Evolutionary conservation across 1,139 yeast species (phyloP).

Genomic region (Sugiyamaella castrensis): DNA sequence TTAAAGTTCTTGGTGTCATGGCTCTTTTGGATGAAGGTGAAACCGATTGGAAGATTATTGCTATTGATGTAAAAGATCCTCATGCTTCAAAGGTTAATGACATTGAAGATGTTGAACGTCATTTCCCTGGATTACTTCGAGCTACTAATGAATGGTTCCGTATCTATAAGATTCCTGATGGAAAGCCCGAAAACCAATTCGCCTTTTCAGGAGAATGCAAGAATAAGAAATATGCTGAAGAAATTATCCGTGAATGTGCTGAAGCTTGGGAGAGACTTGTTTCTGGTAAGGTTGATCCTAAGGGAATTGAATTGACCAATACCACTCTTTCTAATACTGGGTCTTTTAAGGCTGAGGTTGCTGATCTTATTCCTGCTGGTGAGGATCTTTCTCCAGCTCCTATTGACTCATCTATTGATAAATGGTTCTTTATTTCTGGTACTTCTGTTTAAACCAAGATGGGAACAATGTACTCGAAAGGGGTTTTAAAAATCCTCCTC

Average conservation of each 20-base stretch:
- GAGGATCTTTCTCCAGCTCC: slow-evolving; percentile 79
- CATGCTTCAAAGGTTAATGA: slow-evolving; percentile 69
- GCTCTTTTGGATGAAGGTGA: slow-evolving; percentile 91
- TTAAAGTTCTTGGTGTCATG: slow-evolving; percentile 80
- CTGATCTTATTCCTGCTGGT: slow-evolving; percentile 50
- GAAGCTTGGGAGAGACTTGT: slow-evolving; percentile 71
- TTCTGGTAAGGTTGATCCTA: slow-evolving; percentile 47
- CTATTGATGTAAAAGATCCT: slow-evolving; percentile 71
- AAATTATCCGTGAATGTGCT: slow-evolving; percentile 64
- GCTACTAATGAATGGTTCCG: slow-evolving; percentile 90
- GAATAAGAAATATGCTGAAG: slow-evolving; percentile 68
- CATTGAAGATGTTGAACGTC: slow-evolving; percentile 69
- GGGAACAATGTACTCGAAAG: background rate
- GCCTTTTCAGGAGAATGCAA: slow-evolving; percentile 83
- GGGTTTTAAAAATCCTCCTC: background rate
- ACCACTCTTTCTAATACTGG: slow-evolving; percentile 61
- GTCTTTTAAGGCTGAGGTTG: slow-evolving; percentile 38
- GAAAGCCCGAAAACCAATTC: slow-evolving; percentile 81
- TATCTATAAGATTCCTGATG: slow-evolving; percentile 87
- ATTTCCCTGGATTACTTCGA: slow-evolving; percentile 76
- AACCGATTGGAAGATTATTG: slow-evolving; percentile 90
- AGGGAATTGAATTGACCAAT: slow-evolving; percentile 56
- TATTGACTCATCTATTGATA: slow-evolving; percentile 93
- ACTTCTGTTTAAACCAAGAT: slow-evolving; percentile 49
- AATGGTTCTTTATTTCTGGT: slow-evolving; percentile 99